Evolutionary conservation across 2,329 filamentous ascomycete genomes (phyloP), one percentile per base, ranked within the genome.

Genomic region (Juglanconis oblonga): DNA sequence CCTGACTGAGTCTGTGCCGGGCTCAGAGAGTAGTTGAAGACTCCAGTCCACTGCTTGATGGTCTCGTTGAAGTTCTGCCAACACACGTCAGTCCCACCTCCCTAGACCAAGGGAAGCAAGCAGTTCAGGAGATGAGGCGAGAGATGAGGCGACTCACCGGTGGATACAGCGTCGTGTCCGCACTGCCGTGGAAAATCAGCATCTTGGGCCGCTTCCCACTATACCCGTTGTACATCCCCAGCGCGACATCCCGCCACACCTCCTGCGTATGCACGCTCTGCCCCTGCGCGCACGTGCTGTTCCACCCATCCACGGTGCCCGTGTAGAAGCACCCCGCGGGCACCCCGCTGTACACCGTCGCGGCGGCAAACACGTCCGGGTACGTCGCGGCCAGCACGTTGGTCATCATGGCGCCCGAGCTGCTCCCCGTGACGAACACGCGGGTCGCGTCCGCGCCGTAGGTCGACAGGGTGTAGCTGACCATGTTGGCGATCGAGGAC

Each of bases 321-420:
- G 76, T 76, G 54, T 67, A 70, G 68, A 85, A 84, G 70, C 83
- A 85, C n/a, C 81, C 81, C 32, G 79, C 81, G 0, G 82, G 78
- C 1, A 83, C 81, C 35, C 83, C 82, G 2, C 79, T 72, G 64
- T 82, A 85, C 24, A 74, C 76, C 5, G 77, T 76, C 1, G 76
- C 81, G 10, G 80, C 83, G 13, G 74, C 74, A 70, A 84, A 84
- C 31, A 85, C 66, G 14, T 83, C 78, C 0, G 82, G 83, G 66
- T 85, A 85, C 2, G 81, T 77, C 4, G 79, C 81, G 3, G 79
- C 76, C 64, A 85, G 73, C 44, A 85, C 74, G 63, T 78, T 76
- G 61, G 79, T 82, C 80, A 84, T 83, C 80, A 83, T 83, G 36
- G 76, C 81, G 36, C 79, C 80, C 0, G 79, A 81, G 52, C 74